Conservation (phyloP, 768 basidiomycete genomes). For the Paxillus rubicundulus region DNA sequence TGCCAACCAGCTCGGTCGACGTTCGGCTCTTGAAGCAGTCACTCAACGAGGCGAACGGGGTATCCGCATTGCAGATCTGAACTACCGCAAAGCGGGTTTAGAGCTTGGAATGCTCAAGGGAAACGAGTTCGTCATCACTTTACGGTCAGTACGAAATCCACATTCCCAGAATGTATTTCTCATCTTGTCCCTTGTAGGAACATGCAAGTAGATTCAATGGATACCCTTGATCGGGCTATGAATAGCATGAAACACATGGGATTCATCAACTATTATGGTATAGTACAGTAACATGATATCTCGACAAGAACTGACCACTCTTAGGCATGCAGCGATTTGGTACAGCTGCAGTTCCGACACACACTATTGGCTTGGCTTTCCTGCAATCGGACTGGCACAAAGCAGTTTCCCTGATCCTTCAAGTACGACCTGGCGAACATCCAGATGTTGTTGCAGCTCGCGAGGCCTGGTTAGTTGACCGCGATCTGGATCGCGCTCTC, state of each 20-base stretch:
- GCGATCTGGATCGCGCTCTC: constrained; percentile 77
- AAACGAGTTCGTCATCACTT: constrained; percentile 91
- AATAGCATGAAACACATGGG: constrained; percentile 76
- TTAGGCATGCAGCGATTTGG: constrained; percentile 98
- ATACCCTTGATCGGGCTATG: constrained; percentile 74
- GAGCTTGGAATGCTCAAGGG: constrained; percentile 97
- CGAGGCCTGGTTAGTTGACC: constrained; percentile 84
- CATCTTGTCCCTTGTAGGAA: constrained; percentile 50
- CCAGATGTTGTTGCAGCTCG: constrained; percentile 85
- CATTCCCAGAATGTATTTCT: constrained; percentile 12
- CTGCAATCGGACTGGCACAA: constrained; percentile 88
- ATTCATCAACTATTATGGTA: constrained; percentile 98
- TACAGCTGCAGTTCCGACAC: constrained; percentile 93
- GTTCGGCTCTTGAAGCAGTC: constrained; percentile 55
- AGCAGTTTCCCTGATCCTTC: constrained; percentile 80
- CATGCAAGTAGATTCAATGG: constrained; percentile 72
- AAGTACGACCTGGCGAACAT: constrained; percentile 85
- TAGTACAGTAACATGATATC: constrained; percentile 2
- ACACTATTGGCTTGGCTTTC: constrained; percentile 88
- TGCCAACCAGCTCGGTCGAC: constrained; percentile 65
- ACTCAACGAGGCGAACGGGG: constrained; percentile 85
- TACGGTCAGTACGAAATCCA: constrained; percentile 53
- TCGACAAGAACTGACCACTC: constrained; percentile 6
- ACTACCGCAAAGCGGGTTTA: constrained; percentile 76
- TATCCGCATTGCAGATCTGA: constrained; percentile 82